phyloP scores from a whole-genome alignment of 805 yeast species.

The Saccharomycopsis sp. region DNA sequence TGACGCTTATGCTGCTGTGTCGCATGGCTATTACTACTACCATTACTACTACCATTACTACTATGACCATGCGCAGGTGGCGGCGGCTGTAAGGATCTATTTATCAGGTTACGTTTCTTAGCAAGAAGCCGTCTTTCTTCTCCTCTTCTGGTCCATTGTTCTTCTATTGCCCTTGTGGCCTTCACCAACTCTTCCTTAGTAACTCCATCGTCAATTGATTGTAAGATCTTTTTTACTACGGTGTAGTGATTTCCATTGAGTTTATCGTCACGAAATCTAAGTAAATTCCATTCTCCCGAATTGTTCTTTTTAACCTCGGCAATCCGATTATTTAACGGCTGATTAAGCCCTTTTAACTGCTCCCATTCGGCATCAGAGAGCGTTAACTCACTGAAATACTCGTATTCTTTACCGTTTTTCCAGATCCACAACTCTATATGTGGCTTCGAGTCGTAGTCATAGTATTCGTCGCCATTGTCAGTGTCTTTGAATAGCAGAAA shows the following conservation, averaged over 20 bases:
- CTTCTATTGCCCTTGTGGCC: conserved; percentile 49
- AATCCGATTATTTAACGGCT: conserved; percentile 84
- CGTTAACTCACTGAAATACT: conserved; percentile 57
- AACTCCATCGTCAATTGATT: conserved; percentile 83
- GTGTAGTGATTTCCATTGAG: conserved; percentile 76
- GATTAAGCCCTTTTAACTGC: conserved; percentile 54
- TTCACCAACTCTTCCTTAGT: conserved; percentile 65
- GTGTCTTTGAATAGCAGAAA: conserved; percentile 56
- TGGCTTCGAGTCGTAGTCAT: conserved; percentile 79
- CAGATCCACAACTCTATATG: conserved; percentile 61
- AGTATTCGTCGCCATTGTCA: conserved; percentile 54
- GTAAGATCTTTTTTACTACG: conserved; percentile 75
- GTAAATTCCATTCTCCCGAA: conserved; percentile 67
- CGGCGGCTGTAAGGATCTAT: not conserved
- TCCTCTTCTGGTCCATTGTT: conserved; percentile 57
- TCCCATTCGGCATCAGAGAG: conserved; percentile 77
- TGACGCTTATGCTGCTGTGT: conserved; percentile 4
- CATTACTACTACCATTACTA: not conserved
- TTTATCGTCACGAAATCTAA: conserved; percentile 92
- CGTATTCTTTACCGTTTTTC: conserved; percentile 64
- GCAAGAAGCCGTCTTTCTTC: conserved; percentile 22
- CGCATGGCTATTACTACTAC: not conserved
- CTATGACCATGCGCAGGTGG: not conserved
- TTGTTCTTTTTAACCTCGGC: conserved; percentile 74
- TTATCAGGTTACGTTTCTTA: conserved; percentile 5